These are phyloP conservation scores for Hortaea sp. DNA, from an alignment of 2,329 filamentous ascomycete genomes.

Conservation along the genomic window DNA sequence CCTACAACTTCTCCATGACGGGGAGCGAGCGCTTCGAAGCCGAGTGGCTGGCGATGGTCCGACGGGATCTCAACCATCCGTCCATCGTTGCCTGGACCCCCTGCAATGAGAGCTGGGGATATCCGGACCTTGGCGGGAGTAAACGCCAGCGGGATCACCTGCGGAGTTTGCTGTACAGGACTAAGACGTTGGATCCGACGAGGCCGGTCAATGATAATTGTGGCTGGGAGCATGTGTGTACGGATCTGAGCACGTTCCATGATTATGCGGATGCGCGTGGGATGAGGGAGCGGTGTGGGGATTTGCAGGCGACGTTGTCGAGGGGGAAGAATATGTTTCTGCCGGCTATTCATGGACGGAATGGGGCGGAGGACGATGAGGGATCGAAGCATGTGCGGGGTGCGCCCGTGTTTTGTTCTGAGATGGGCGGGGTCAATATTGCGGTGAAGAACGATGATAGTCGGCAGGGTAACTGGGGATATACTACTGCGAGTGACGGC, in stretches of 20 bases:
- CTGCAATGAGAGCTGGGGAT: slow-evolving; percentile 56
- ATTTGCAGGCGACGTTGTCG: slow-evolving; percentile 47
- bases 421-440: slow-evolving; percentile 61
- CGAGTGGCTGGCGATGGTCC: slow-evolving; percentile 55
- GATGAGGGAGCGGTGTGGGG: slow-evolving; percentile 45
- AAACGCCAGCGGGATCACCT: slow-evolving; percentile 54
- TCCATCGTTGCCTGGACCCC: slow-evolving; percentile 58
- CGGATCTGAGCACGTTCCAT: slow-evolving; percentile 58
- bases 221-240: slow-evolving; percentile 58
- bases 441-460: slow-evolving; percentile 32
- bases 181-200: slow-evolving; percentile 54
- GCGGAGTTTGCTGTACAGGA: slow-evolving; percentile 52
- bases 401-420: slow-evolving; percentile 55
- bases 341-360: slow-evolving; percentile 26
- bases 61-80: slow-evolving; percentile 56
- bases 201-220: slow-evolving; percentile 62
- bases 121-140: slow-evolving; percentile 47
- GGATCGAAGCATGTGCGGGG: slow-evolving; percentile 44
- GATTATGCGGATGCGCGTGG: slow-evolving; percentile 53
- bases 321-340: slow-evolving; percentile 47
- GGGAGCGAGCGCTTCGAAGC: slow-evolving; percentile 52
- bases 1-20: slow-evolving; percentile 50
- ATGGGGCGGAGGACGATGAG: slow-evolving; percentile 26
- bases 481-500: slow-evolving; percentile 54
- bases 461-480: slow-evolving; percentile 50